Evolutionary conservation across 2,329 filamentous ascomycete species (phyloP), one percentile per base, ranked within the genome.

Genomic region (Ophiosphaerella narmari): DNA sequence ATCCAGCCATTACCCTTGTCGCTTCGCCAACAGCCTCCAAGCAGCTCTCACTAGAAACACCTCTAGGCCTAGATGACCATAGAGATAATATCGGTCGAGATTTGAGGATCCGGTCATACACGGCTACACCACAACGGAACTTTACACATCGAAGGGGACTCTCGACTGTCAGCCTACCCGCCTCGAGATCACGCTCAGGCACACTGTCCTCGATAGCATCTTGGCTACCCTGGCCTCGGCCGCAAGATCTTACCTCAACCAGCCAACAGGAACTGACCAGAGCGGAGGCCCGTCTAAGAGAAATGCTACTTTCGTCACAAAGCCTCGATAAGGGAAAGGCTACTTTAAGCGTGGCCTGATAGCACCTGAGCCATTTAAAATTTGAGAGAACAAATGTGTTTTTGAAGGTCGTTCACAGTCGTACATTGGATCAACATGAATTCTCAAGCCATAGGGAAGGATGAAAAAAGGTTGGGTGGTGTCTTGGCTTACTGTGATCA

Each of bases 161-260:
- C 11, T 71, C 70, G 0, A 46, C 54, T 5, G 49, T 48, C 8
- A 69, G 59, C 38, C 52, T 66, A 5, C 59, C 63, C n/a, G 29
- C 44, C 1, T 43, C 60, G 21, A 60, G 58, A 36, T 31, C 57
- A 39, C 66, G 65, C n/a, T 62, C 66, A 36, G 59, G 57, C 14
- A 67, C 69, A 2, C 39, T 72, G 7, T 66, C 66, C 2, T 70
- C 70, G 3, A 51, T 73, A 23, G 50, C 66, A 14, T 67, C 69
- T 11, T 73, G 70, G 70, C 43, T 73, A n/a, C 67, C 68, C 7
- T 73, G 70, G 69, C 58, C 57, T n/a, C 67, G 69, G 9, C 54
- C 55, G 13, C 32, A 57, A 4, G 47, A 62, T 42, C 45, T 63
- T 11, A 58, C 50, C 34, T 24, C 53, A 0, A 50, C 35, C 29